phyloP scores from a whole-genome alignment of 176 grass and related monocot species.

The Zizania latifolia region DNA sequence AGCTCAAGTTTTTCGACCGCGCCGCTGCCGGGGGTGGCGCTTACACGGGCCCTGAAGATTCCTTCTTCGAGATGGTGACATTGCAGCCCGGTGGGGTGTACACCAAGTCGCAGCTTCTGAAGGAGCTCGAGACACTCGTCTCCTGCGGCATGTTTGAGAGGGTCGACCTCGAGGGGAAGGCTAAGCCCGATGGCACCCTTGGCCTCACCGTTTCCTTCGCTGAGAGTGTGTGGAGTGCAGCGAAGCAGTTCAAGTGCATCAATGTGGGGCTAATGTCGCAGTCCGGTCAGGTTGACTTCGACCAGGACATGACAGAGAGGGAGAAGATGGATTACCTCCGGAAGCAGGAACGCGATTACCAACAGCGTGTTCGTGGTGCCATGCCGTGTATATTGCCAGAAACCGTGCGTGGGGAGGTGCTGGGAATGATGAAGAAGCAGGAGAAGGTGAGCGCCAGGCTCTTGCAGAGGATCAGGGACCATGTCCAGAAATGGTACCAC shows the following conservation, averaged over 20 bases:
- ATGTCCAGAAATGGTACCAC: conserved; percentile 90
- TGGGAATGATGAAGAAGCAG: conserved; percentile 68
- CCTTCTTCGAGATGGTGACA: conserved; percentile 95
- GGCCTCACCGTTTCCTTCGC: conserved; percentile 66
- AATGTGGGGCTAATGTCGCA: conserved; percentile 84
- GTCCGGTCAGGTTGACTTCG: conserved; percentile 68
- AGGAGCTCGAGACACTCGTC: conserved; percentile 85
- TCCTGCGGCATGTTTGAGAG: conserved; percentile 92
- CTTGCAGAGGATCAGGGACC: conserved; percentile 89
- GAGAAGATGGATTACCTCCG: conserved; percentile 93
- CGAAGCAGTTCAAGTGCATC: conserved; percentile 83
- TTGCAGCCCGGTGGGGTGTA: conserved; percentile 83
- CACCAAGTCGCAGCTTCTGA: conserved; percentile 85
- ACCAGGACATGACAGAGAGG: conserved; percentile 89
- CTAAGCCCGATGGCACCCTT: conserved; percentile 85
- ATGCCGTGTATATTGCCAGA: conserved; percentile 64
- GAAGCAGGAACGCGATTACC: conserved; percentile 85
- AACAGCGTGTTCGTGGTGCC: conserved; percentile 56
- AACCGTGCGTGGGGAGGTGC: conserved; percentile 59
- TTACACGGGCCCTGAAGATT: conserved; percentile 64
- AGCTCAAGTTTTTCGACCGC: conserved; percentile 83
- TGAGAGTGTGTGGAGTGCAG: conserved; percentile 79
- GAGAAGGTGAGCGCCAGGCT: conserved; percentile 79
- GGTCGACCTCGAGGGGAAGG: conserved; percentile 83
- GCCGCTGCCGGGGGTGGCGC: conserved; percentile 14